Evolutionary conservation across 345 rosid species (phyloP).

Genomic region (Odontarrhena argentea): DNA sequence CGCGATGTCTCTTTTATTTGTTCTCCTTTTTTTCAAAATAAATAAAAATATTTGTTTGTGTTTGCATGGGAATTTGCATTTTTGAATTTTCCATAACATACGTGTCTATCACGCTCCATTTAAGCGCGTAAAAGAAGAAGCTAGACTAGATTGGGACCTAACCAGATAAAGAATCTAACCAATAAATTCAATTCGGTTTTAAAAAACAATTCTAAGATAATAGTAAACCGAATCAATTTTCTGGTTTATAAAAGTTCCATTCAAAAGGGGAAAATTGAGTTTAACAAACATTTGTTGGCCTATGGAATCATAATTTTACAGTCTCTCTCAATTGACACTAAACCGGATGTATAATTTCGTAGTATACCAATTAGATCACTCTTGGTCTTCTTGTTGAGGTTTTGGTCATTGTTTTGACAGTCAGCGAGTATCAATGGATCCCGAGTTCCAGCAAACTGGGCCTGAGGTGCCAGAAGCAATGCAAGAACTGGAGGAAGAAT

Average conservation of each 20-base stretch:
- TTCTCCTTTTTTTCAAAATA: constrained; percentile 12
- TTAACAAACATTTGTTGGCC: constrained; percentile 30
- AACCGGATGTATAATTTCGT: constrained; percentile 30
- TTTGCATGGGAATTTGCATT: constrained; percentile 37
- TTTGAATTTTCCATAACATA: not conserved
- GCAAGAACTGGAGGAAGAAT: constrained; percentile 48
- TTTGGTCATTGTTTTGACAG: constrained; percentile 9
- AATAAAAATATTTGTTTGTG: not conserved
- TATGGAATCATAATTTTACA: constrained; percentile 28
- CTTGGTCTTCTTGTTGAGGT: constrained; percentile 14
- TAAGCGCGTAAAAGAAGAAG: not conserved
- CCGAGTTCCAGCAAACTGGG: constrained; percentile 45
- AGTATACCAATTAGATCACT: constrained; percentile 37
- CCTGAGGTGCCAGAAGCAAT: constrained; percentile 44
- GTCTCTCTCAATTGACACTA: constrained; percentile 34
- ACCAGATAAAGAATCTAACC: not conserved
- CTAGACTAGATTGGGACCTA: not conserved
- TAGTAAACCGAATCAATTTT: constrained; percentile 25
- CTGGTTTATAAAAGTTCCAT: not conserved
- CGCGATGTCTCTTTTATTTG: constrained; percentile 35
- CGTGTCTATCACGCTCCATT: constrained; percentile 1
- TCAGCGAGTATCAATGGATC: constrained; percentile 40
- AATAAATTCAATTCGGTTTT: not conserved
- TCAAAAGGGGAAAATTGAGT: constrained; percentile 19
- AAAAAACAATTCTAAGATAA: not conserved